Conservation (phyloP, 2,329 filamentous ascomycete genomes). For the Diaporthe ilicicola region DNA sequence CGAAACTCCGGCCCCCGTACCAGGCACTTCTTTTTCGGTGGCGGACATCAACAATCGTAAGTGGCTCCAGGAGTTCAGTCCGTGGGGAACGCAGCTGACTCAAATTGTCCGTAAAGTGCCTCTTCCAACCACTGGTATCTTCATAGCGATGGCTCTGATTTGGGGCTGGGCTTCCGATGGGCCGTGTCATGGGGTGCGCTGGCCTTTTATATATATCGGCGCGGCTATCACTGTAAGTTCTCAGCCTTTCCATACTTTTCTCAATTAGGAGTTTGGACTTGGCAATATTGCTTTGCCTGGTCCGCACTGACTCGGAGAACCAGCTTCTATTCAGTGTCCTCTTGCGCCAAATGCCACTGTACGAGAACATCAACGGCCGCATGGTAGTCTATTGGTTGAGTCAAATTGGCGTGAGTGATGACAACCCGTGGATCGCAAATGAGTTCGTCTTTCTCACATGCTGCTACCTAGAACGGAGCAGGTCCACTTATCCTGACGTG, state of each 20-base stretch:
- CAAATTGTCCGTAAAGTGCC: constrained; percentile 36
- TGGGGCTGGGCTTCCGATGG: constrained; percentile 51
- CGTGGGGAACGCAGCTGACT: background rate
- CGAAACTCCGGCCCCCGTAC: constrained; percentile 44
- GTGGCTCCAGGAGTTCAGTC: constrained; percentile 19
- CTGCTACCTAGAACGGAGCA: constrained; percentile 39
- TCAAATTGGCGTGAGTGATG: constrained; percentile 43
- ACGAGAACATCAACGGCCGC: constrained; percentile 45
- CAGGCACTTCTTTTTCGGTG: constrained; percentile 44
- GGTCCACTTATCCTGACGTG: constrained; percentile 49
- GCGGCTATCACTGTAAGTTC: constrained; percentile 44
- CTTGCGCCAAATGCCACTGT: constrained; percentile 47
- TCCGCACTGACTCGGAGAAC: background rate
- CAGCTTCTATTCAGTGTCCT: constrained; percentile 44
- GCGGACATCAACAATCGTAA: constrained; percentile 47
- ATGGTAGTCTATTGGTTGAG: constrained; percentile 49
- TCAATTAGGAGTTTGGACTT: background rate
- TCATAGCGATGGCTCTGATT: constrained; percentile 45
- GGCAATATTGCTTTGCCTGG: no score
- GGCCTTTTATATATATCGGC: constrained; percentile 49
- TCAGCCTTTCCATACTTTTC: background rate
- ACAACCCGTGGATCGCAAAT: background rate
- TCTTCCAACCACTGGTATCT: constrained; percentile 43
- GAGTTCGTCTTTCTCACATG: background rate
- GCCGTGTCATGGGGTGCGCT: constrained; percentile 43